Base-by-base conservation (phyloP, 345 rosid species). In the Populus deltoides region DNA sequence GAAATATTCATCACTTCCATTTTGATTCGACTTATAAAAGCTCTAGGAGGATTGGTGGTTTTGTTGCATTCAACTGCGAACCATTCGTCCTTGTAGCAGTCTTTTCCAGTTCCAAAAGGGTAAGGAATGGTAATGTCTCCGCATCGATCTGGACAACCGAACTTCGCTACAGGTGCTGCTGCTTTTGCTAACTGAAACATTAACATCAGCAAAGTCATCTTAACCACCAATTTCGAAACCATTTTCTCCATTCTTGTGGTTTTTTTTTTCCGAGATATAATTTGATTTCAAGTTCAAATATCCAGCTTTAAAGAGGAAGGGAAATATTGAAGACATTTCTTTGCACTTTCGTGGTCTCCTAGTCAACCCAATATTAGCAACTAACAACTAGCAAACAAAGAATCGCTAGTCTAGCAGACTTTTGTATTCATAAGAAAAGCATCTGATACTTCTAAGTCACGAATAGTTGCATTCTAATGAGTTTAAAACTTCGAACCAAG, bases 101-200 rank as follows among this genome's bases (percentile, higher is more conserved):
- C 55, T 1, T 17, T 51, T 51, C 71, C n/a, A 1, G 76, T 66
- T 25, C 77, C 83, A 43, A 81, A 81, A 0, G 83, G 80, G 41
- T 29, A 71, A 6, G 76, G 77, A 53, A 81, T 76, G 10, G 7
- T 55, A 38, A 81, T 63, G 43, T 66, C 18, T 27, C 83, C 80
- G 29, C 83, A 72, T 8, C 2, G 47, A 25, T 80, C 70, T 9
- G 1, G 12, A 33, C 77, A 76, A 8, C 12, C 11, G 12, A 27
- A 2, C 17, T 27, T 39, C 0, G 67, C 57, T 0, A 62, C 61
- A 1, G 76, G 66, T 49, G 68, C 1, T 16, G 36, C 43, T 51
- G n/a, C 8, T 35, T 3, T 20, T 9, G 62, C 75, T 61, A 18
- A 1, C 10, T 15, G 31, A 25, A 31, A 6, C 1, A 61, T 36